phyloP scores from a whole-genome alignment of 164 flowering plant genomes.

The Chimonanthus salicifolius region DNA sequence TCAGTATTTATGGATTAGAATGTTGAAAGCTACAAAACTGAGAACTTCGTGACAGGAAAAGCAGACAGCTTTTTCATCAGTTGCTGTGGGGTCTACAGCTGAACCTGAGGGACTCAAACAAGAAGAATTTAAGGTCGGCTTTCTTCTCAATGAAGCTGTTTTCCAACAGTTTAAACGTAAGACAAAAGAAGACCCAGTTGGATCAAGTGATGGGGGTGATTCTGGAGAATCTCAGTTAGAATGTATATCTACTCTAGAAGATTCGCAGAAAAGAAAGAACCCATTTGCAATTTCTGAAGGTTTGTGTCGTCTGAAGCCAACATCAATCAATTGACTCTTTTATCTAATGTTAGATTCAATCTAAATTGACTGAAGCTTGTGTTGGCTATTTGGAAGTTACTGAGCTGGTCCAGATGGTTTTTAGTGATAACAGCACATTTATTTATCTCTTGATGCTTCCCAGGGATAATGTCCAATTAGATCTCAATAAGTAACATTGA shows the following conservation, averaged over 20 bases:
- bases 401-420: background rate
- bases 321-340: background rate
- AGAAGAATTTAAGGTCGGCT: constrained; percentile 10
- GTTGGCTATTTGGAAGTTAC: background rate
- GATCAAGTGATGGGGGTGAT: constrained; percentile 15
- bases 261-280: constrained; percentile 35
- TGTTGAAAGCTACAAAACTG: background rate
- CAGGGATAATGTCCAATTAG: no score
- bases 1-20: background rate
- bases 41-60: constrained; percentile 33
- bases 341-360: background rate
- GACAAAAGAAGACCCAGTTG: constrained; percentile 12
- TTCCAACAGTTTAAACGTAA: constrained; percentile 44
- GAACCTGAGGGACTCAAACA: constrained; percentile 14
- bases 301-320: background rate
- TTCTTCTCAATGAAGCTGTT: constrained; percentile 24
- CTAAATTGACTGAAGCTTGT: background rate
- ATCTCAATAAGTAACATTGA: no score
- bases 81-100: constrained; percentile 12
- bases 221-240: constrained; percentile 6
- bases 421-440: background rate
- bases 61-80: constrained; percentile 32
- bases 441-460: background rate
- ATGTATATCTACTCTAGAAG: constrained; percentile 11
- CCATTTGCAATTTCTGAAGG: constrained; percentile 29